A percentile compares a stretch with the other conserved stretches of the same genome.
Conservation (phyloP, 768 basidiomycete species). For the Suillus brevipes region DNA sequence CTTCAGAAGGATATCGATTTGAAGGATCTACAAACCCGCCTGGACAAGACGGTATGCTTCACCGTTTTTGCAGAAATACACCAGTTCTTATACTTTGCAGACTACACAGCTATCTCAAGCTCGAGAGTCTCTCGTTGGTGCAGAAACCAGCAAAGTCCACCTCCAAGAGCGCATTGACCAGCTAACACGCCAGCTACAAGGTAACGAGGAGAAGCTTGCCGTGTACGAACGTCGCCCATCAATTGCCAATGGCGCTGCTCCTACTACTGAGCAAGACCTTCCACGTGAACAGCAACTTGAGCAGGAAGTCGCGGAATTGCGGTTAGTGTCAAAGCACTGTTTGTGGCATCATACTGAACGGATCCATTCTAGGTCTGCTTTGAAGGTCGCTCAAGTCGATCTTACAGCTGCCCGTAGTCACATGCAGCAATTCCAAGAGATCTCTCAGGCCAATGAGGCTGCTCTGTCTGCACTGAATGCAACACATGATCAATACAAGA, state of each 20-base stretch:
- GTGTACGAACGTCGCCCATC: slow-evolving; percentile 75
- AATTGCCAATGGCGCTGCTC: slow-evolving; percentile 30
- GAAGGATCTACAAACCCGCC: slow-evolving; percentile 68
- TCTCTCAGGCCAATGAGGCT: slow-evolving; percentile 79
- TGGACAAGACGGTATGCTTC: slow-evolving; percentile 67
- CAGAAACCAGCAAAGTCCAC: slow-evolving; percentile 78
- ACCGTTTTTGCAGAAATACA: not conserved
- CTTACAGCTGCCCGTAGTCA: slow-evolving; percentile 68
- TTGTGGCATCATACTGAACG: not conserved
- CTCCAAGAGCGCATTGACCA: slow-evolving; percentile 62
- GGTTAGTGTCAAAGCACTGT: slow-evolving; percentile 43
- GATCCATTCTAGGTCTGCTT: slow-evolving; percentile 50
- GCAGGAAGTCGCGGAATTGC: slow-evolving; percentile 80
- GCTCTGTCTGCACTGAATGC: slow-evolving; percentile 67
- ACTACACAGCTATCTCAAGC: slow-evolving; percentile 62
- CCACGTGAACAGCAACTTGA: slow-evolving; percentile 79
- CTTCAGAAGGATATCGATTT: slow-evolving; percentile 80
- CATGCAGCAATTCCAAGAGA: slow-evolving; percentile 83
- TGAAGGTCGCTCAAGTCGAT: slow-evolving; percentile 80
- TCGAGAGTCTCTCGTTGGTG: slow-evolving; percentile 67
- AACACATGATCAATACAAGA: slow-evolving; percentile 81
- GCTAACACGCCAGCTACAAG: slow-evolving; percentile 59
- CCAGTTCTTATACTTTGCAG: slow-evolving; percentile 38
- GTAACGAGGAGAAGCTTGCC: slow-evolving; percentile 80
- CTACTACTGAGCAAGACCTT: slow-evolving; percentile 44